A percentile compares a stretch with the other conserved stretches of the same genome.
These are phyloP conservation scores for Penicillium maclennaniae DNA, from an alignment of 495 filamentous ascomycete genomes.

Conservation along the genomic window DNA sequence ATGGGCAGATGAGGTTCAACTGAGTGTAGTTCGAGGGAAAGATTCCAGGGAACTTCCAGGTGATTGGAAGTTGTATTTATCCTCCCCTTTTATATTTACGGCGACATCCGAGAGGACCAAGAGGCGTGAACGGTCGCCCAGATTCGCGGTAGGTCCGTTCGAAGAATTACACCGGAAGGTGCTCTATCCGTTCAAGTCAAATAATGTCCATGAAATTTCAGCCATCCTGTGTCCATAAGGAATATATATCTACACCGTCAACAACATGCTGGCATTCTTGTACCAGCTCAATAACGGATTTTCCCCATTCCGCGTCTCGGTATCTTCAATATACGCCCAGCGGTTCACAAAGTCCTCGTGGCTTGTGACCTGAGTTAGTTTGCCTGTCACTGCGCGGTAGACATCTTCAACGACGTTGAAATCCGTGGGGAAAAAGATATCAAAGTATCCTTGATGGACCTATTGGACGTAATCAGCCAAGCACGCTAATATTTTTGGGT, in stretches of 20 bases:
- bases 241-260: conserved; percentile 58
- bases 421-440: conserved; percentile 97
- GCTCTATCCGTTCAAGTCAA: neutral
- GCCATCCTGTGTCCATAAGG: neutral
- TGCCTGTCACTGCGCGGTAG: conserved; percentile 87
- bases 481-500: neutral
- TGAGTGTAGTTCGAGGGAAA: too few species aligned
- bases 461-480: conserved; percentile 30
- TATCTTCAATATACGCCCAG: conserved; percentile 89
- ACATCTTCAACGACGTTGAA: conserved; percentile 84
- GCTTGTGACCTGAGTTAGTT: conserved; percentile 74
- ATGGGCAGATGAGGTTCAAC: too few species aligned
- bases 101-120: too few species aligned
- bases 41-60: too few species aligned
- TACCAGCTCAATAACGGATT: conserved; percentile 94
- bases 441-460: conserved; percentile 98
- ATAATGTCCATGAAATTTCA: neutral
- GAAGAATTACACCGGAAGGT: neutral
- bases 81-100: too few species aligned
- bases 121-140: too few species aligned
- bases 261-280: conserved; percentile 86
- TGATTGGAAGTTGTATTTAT: too few species aligned
- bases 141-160: too few species aligned
- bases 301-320: conserved; percentile 82
- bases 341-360: conserved; percentile 87